phyloP scores from a whole-genome alignment of 495 filamentous ascomycete genomes.

The Evansstolkia leycettana region DNA sequence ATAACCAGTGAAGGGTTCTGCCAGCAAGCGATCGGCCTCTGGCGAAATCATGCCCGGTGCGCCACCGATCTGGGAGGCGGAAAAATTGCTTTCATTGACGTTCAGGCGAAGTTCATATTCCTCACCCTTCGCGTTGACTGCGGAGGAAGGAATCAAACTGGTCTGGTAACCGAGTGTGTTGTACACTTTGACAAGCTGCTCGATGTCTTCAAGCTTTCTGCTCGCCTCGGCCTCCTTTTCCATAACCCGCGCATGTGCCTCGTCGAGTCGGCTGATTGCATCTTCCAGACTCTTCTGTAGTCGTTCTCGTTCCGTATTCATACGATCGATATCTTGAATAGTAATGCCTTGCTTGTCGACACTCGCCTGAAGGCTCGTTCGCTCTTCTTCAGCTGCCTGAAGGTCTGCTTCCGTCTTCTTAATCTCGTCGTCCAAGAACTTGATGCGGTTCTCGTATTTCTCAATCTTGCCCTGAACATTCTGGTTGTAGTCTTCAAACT shows the following conservation, averaged over 20 bases:
- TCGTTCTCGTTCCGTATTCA: conserved; percentile 89
- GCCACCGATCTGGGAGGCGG: conserved; percentile 54
- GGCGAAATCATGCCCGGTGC: conserved; percentile 35
- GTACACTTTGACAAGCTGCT: conserved; percentile 74
- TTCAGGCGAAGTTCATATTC: conserved; percentile 74
- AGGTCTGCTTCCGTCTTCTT: conserved; percentile 67
- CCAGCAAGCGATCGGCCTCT: conserved; percentile 56
- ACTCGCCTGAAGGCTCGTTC: conserved; percentile 61
- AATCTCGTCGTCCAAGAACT: conserved; percentile 67
- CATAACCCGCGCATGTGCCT: conserved; percentile 64
- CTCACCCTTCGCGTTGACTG: conserved; percentile 70
- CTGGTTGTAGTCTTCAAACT: conserved; percentile 86
- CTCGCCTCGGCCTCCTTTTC: conserved; percentile 78
- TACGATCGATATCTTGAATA: conserved; percentile 94
- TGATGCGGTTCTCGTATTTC: conserved; percentile 65
- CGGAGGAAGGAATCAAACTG: conserved; percentile 72
- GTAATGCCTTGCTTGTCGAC: conserved; percentile 90
- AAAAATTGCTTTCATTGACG: conserved; percentile 66
- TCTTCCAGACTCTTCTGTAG: conserved; percentile 74
- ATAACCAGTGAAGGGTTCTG: conserved; percentile 73
- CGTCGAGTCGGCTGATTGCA: conserved; percentile 60
- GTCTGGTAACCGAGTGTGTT: conserved; percentile 90
- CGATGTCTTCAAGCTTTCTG: conserved; percentile 75
- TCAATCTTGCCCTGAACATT: conserved; percentile 66
- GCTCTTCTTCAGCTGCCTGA: conserved; percentile 67